These are phyloP conservation scores for Marsdenia floribunda DNA, from an alignment of 257 asterid species.

Conservation along the genomic window DNA sequence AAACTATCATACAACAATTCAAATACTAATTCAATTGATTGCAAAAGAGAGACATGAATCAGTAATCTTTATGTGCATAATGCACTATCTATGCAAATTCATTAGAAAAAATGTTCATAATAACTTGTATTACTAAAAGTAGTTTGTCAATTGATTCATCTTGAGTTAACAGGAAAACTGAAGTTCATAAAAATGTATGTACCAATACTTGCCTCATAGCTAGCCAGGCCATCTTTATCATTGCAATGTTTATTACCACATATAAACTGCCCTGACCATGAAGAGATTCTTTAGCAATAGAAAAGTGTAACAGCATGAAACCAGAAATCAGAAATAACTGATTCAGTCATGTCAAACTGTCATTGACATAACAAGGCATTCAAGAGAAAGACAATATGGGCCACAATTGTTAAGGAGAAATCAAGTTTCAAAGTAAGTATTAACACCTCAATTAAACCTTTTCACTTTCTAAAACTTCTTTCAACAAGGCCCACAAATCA, in stretches of 20 bases:
- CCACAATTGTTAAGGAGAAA: background rate
- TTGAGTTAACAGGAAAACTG: background rate
- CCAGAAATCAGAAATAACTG: background rate
- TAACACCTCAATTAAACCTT: background rate
- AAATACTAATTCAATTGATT: background rate
- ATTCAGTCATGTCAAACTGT: background rate
- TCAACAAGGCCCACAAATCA: background rate
- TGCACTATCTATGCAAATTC: background rate
- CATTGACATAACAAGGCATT: background rate
- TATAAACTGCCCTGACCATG: constrained; percentile 82
- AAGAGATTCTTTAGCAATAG: constrained; percentile 10
- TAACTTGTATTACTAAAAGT: background rate
- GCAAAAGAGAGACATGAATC: background rate
- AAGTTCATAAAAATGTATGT: constrained; percentile 17
- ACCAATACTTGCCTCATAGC: constrained; percentile 80
- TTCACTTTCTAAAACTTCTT: background rate
- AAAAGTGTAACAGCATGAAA: background rate
- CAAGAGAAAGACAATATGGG: background rate
- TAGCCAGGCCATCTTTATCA: constrained; percentile 60
- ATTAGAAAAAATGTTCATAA: background rate
- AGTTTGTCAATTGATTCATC: background rate
- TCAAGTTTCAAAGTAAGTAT: background rate
- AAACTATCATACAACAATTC: background rate
- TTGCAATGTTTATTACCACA: constrained; percentile 95
- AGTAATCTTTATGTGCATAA: background rate